Base-by-base conservation (phyloP, 2,329 filamentous ascomycete genomes). In the Cordyceps farinosa region DNA sequence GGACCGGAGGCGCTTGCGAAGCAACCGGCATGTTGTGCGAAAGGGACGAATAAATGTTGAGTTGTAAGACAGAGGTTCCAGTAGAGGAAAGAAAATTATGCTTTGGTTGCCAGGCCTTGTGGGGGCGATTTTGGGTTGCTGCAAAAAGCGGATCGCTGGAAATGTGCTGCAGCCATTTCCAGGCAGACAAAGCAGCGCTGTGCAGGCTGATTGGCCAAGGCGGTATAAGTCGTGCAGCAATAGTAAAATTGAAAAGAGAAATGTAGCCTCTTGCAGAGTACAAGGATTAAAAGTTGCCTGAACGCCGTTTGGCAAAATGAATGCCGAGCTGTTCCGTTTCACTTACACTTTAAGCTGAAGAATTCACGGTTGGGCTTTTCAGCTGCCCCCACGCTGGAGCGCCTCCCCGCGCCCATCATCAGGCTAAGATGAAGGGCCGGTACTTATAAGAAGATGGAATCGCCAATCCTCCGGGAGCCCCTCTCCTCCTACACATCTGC, bases 1-100 rank as follows among this genome's bases (percentile, higher is more conserved):
- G 78, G 57, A 70, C 68, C 42, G 44, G 44, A 50, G 52, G 52
- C 34, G 27, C 34, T 44, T 62, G 52, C 36, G 58, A 44, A n/a
- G 48, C 54, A 27, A 40, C 55, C 55, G 42, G 48, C 62, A 63
- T 63, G 42, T 11, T 63, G 32, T 40, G 45, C 3, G 30, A 58
- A 66, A 60, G 13, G 50, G 42, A 29, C 17, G 15, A 32, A 29
- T 22, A 29, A 42, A 11, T 29, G 45, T 30, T 13, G 38, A 15
- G 38, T 15, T 40, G 38, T 40, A 15, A 40, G 34, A 40, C 13
- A 40, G 5, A 40, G 38, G 38, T 13, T 13, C 38, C 13, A 47
- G 51, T 13, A 52, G 22, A 50, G 17, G 32, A 53, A 47, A 29
- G 53, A 61, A 62, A 62, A 50, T 44, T 50, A 42, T 59, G 47